These are phyloP conservation scores for Rhododendron ferrugineum DNA, from an alignment of 148 eudicot species.

Conservation along the genomic window DNA sequence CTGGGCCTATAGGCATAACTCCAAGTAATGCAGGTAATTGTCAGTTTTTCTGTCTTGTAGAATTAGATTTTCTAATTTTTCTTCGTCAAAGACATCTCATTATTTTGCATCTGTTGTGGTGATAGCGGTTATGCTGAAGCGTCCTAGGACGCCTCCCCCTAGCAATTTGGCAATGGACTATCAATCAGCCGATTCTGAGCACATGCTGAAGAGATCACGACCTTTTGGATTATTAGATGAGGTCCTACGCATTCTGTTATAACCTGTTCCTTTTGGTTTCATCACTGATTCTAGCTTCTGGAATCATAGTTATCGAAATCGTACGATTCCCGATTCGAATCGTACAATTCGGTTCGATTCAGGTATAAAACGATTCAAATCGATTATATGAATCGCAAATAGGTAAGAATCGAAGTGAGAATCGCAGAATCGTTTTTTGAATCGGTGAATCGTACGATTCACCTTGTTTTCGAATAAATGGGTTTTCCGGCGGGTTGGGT, in stretches of 20 bases:
- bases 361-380: no score
- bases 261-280: neutral
- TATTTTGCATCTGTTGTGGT: constrained; percentile 9
- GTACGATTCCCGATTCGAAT: no score
- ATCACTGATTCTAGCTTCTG: neutral
- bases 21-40: constrained; percentile 39
- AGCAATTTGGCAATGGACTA: constrained; percentile 39
- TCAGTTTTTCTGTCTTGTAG: neutral
- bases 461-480: no score
- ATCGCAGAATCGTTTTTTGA: no score
- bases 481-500: no score
- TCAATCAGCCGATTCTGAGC: constrained; percentile 57
- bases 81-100: neutral
- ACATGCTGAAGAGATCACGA: constrained; percentile 45
- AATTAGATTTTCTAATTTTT: neutral
- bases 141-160: constrained; percentile 49
- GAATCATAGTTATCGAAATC: no score
- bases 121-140: constrained; percentile 46
- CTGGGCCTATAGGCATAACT: constrained; percentile 36
- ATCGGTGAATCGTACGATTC: no score
- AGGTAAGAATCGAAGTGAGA: no score
- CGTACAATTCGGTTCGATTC: no score
- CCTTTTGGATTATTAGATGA: constrained; percentile 53
- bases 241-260: constrained; percentile 23
- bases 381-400: no score